Percentiles rank a stretch among this genome's conserved stretches.
These are phyloP conservation scores for Acanthamoeba culbertsoni DNA, from an alignment of 208 protist species.

Conservation along the genomic window DNA sequence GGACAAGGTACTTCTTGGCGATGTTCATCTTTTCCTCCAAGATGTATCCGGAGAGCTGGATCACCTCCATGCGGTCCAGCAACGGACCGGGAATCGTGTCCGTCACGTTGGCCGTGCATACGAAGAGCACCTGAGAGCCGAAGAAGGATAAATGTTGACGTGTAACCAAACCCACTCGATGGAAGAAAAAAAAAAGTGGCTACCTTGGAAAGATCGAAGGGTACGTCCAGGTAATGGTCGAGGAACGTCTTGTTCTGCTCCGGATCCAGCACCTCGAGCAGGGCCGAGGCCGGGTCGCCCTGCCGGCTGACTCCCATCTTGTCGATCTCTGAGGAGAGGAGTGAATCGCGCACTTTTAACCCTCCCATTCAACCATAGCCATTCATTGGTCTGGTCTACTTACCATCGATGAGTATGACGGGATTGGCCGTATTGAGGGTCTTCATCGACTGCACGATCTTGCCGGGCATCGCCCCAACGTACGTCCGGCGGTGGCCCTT, in stretches of 20 bases:
- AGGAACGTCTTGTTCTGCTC: slow-evolving; percentile 89
- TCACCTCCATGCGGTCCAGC: slow-evolving; percentile 90
- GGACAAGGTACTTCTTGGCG: slow-evolving; percentile 15
- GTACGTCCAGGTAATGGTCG: slow-evolving; percentile 90
- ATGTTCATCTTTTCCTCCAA: slow-evolving; percentile 52
- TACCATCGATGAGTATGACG: slow-evolving; percentile 90
- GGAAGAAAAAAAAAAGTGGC: not conserved
- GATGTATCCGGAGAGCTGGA: slow-evolving; percentile 85
- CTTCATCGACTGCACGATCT: slow-evolving; percentile 88
- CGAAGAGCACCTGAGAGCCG: slow-evolving; percentile 82
- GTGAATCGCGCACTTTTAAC: not conserved
- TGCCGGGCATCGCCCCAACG: slow-evolving; percentile 90
- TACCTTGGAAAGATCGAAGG: slow-evolving; percentile 84
- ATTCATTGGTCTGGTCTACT: not conserved
- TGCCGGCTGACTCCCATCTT: slow-evolving; percentile 68
- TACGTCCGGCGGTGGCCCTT: slow-evolving; percentile 88
- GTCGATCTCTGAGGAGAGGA: slow-evolving; percentile 82
- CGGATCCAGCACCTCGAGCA: slow-evolving; percentile 90
- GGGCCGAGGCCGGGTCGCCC: slow-evolving; percentile 85
- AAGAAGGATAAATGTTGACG: not conserved
- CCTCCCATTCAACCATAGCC: not conserved
- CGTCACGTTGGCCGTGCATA: slow-evolving; percentile 88
- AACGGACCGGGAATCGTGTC: slow-evolving; percentile 87
- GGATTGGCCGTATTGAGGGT: slow-evolving; percentile 83
- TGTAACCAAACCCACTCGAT: not conserved